These are phyloP conservation scores for Albifimbria verrucaria DNA, from an alignment of 2,329 filamentous ascomycete genomes.

Conservation along the genomic window DNA sequence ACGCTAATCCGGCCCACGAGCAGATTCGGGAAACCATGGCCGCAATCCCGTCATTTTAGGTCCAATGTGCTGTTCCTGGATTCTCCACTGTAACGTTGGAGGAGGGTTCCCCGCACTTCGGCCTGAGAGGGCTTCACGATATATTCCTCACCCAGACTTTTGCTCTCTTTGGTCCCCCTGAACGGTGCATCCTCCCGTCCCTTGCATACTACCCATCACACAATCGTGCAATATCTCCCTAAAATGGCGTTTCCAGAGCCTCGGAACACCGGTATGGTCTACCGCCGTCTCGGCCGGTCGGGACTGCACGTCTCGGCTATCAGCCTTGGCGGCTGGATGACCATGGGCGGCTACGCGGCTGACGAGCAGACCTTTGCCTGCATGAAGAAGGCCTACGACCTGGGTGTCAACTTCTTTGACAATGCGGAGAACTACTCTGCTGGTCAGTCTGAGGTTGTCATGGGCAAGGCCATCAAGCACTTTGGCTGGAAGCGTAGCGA, in stretches of 20 bases:
- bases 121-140: not conserved
- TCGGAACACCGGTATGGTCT: slow-evolving; percentile 40
- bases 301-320: slow-evolving; percentile 67
- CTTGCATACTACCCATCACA: not conserved
- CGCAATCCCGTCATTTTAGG: not conserved
- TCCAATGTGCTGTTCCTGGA: not conserved
- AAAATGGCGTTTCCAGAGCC: slow-evolving; percentile 42
- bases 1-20: not conserved
- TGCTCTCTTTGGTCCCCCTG: not conserved
- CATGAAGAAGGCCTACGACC: slow-evolving; percentile 59
- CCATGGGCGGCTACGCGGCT: slow-evolving; percentile 64
- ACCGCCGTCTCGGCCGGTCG: slow-evolving; percentile 43
- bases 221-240: not conserved
- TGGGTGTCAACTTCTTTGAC: slow-evolving; percentile 63
- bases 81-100: no score
- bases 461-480: slow-evolving; percentile 59
- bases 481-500: slow-evolving; percentile 60
- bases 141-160: not conserved
- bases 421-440: slow-evolving; percentile 58
- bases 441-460: slow-evolving; percentile 62
- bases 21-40: not conserved
- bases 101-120: no score
- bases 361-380: slow-evolving; percentile 59
- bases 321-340: slow-evolving; percentile 63
- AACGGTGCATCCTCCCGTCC: not conserved